Conservation (phyloP, 768 basidiomycete genomes). For the Mycena floridula region DNA sequence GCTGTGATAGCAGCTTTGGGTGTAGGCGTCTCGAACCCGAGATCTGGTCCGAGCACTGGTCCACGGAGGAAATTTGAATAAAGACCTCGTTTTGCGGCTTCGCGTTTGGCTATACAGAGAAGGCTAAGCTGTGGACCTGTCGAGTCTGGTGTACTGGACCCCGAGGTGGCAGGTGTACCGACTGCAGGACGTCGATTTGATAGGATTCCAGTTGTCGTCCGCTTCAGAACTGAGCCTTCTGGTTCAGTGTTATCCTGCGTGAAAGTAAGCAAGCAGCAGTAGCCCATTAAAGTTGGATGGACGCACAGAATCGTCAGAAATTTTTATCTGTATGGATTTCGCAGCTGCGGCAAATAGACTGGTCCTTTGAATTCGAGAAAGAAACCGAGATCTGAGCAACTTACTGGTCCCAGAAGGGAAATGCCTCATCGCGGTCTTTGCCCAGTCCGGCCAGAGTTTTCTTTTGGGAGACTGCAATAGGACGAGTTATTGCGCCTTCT, state of each 20-base stretch:
- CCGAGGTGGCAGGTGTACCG: constrained; percentile 43
- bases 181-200: constrained; percentile 59
- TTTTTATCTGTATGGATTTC: constrained; percentile 71
- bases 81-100: constrained; percentile 67
- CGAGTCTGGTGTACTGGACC: constrained; percentile 32
- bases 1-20: neutral
- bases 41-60: constrained; percentile 52
- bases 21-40: constrained; percentile 6
- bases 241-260: constrained; percentile 11
- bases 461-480: constrained; percentile 78
- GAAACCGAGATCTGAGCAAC: constrained; percentile 22
- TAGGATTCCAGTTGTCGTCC: constrained; percentile 71
- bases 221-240: constrained; percentile 30
- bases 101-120: constrained; percentile 63
- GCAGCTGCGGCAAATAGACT: constrained; percentile 83
- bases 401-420: constrained; percentile 98
- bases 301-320: constrained; percentile 48
- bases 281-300: constrained; percentile 23
- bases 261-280: constrained; percentile 1
- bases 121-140: constrained; percentile 38
- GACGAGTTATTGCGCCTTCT: constrained; percentile 69
- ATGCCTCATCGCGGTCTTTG: constrained; percentile 91
- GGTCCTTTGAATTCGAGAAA: constrained; percentile 1
- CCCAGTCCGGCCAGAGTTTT: constrained; percentile 82
- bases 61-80: constrained; percentile 84